A percentile compares a stretch with the other conserved stretches of the same genome.
phyloP scores from a whole-genome alignment of 2,329 filamentous ascomycete genomes.

The Juglanconis sp. region DNA sequence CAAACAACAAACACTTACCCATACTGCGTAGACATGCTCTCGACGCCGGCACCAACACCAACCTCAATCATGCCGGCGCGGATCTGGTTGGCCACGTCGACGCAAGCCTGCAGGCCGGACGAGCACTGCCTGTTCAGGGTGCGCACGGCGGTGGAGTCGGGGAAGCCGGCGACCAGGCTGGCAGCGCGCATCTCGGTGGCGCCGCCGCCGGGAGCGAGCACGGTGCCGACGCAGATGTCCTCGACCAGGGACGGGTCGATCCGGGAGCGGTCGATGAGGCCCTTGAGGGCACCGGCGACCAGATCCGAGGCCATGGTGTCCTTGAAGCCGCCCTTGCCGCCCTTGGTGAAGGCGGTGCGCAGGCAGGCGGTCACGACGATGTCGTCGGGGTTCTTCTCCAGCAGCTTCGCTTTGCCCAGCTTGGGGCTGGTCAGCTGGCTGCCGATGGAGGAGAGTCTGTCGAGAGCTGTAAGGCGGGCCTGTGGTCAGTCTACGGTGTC shows the following conservation, averaged over 20 bases:
- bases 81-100: constrained; percentile 93
- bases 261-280: constrained; percentile 76
- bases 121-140: constrained; percentile 93
- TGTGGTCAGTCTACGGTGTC: neutral
- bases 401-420: constrained; percentile 51
- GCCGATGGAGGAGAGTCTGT: constrained; percentile 58
- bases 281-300: constrained; percentile 77
- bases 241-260: constrained; percentile 88
- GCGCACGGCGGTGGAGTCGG: constrained; percentile 78
- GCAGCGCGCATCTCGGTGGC: constrained; percentile 97
- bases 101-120: constrained; percentile 84
- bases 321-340: constrained; percentile 92
- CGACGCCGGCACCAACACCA: constrained; percentile 89
- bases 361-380: constrained; percentile 91
- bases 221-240: constrained; percentile 87
- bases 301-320: constrained; percentile 86
- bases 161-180: constrained; percentile 85
- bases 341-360: constrained; percentile 88
- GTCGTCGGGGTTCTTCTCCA: constrained; percentile 67
- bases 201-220: constrained; percentile 87
- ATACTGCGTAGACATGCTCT: constrained; percentile 94
- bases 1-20: constrained; percentile 53
- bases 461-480: constrained; percentile 41
- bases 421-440: constrained; percentile 53
- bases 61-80: constrained; percentile 89